Evolutionary conservation across 257 asterid species (phyloP).

Genomic region (Capsicum chinense): DNA sequence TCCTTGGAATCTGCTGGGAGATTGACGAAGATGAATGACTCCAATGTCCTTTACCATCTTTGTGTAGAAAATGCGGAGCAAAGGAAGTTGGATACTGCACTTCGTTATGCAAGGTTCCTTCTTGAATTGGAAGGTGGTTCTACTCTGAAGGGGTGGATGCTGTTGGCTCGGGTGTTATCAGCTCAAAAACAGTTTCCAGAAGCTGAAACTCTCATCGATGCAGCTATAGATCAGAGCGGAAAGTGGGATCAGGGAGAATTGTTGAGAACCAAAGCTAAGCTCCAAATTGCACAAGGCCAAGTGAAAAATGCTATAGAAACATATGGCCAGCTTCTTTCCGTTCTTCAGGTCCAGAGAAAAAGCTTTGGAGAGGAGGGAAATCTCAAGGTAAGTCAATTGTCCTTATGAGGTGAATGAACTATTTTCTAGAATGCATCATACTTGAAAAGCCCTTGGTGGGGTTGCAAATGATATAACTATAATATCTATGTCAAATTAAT

Average conservation of each 20-base stretch:
- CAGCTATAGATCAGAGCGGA: slow-evolving; percentile 78
- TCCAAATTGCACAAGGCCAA: slow-evolving; percentile 71
- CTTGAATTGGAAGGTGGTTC: slow-evolving; percentile 75
- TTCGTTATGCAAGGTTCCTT: slow-evolving; percentile 59
- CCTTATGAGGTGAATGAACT: background rate
- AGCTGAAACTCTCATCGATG: slow-evolving; percentile 65
- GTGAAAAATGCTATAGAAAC: slow-evolving; percentile 75
- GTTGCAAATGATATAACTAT: slow-evolving; percentile 13
- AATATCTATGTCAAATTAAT: background rate
- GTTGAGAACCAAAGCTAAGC: slow-evolving; percentile 84
- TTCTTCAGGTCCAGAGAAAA: slow-evolving; percentile 75
- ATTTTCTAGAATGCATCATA: background rate
- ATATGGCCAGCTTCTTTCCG: slow-evolving; percentile 72
- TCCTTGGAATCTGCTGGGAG: slow-evolving; percentile 71
- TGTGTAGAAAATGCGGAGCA: slow-evolving; percentile 84
- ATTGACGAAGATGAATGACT: slow-evolving; percentile 58
- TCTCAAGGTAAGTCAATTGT: slow-evolving; percentile 29
- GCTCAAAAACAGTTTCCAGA: slow-evolving; percentile 68
- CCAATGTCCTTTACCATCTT: slow-evolving; percentile 62
- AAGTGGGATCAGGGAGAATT: slow-evolving; percentile 84
- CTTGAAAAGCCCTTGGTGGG: background rate
- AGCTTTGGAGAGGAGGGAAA: slow-evolving; percentile 56
- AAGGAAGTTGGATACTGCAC: slow-evolving; percentile 84
- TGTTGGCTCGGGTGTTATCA: slow-evolving; percentile 79
- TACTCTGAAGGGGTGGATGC: slow-evolving; percentile 65